Evolutionary conservation across 192 early-diverging fungal genomes (phyloP).

Genomic region (Podila verticillata): DNA sequence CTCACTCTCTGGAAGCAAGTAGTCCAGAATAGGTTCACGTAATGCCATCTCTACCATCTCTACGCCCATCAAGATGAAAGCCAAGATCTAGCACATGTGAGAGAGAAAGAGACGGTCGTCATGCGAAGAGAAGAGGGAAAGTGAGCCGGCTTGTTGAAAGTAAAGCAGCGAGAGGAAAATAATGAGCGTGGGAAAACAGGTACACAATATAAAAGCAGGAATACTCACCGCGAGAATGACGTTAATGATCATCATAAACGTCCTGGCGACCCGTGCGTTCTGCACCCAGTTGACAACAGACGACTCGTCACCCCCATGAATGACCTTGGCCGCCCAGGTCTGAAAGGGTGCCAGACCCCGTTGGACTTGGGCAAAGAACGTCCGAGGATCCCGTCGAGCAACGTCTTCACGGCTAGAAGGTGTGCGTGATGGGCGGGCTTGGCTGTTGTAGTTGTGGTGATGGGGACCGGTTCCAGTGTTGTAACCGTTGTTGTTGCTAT

Average conservation of each 20-base stretch:
- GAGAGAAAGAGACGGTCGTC: neutral
- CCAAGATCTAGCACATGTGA: constrained; percentile 6
- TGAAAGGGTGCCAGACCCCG: constrained; percentile 17
- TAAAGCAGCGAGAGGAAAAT: neutral
- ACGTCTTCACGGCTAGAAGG: neutral
- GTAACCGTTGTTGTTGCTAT: constrained; percentile 1
- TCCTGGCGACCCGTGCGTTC: constrained; percentile 23
- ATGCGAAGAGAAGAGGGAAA: constrained; percentile 2
- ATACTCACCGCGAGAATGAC: constrained; percentile 19
- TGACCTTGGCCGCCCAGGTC: constrained; percentile 14
- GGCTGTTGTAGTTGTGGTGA: constrained; percentile 3
- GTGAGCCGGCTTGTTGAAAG: neutral
- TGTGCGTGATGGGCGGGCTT: constrained; percentile 6
- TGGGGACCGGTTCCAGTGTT: neutral
- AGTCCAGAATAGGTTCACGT: constrained; percentile 29
- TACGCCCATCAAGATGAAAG: constrained; percentile 23
- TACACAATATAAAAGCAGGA: neutral
- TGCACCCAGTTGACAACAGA: constrained; percentile 24
- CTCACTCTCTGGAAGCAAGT: constrained; percentile 34
- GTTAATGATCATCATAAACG: constrained; percentile 20
- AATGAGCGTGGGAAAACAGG: neutral
- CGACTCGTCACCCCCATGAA: constrained; percentile 3
- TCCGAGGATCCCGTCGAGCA: constrained; percentile 11
- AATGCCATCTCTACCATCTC: constrained; percentile 30
- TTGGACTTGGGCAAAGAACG: constrained; percentile 16